Evolutionary conservation across 2,329 filamentous ascomycete species (phyloP), one percentile per base, ranked within the genome.

Genomic region (Fusarium dimerum): DNA sequence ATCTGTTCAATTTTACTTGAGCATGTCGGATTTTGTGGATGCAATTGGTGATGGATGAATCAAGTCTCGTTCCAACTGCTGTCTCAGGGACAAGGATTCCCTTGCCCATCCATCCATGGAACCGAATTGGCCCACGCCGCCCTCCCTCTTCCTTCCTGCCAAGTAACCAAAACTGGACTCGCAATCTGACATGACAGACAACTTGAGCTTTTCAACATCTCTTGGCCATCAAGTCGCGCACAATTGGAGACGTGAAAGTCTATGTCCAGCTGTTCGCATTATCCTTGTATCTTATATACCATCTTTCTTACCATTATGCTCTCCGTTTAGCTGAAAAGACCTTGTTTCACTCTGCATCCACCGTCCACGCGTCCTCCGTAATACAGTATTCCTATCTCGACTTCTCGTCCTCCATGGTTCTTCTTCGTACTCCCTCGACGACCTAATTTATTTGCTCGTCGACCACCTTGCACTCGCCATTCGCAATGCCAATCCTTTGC

Each of bases 401-500:
- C 29, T 47, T 46, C 34, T 42, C 41, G 43, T 46, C 17, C 45
- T 39, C 45, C 11, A 45, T 52, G 47, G 38, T 36, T 17, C 42
- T 52, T 51, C 32, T 45, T 20, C 32, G 34, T 53, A 32, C 34
- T 52, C 44, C n/a, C 44, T 47, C 20, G 40, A 43, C 44, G 44
- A 43, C 26, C 47, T 26, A 17, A 47, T 47, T 40, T 17, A 7
- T 17, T 18, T 34, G n/a, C 36, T 41, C n/a, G 30, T 40, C 38
- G 13, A 45, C 30, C 47, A 43, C 42, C 34, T 45, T 30, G 12
- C 36, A 29, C 29, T 20, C 39, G 17, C 17, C 40, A 26, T 13
- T 41, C 48, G 12, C 30, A 34, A 45, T 43, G n/a, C 29, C 34
- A 34, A 30, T 18, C 41, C 38, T 45, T 30, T 44, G 80, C 47